These are phyloP conservation scores for Penicillium hesseltinei DNA, from an alignment of 2,329 filamentous ascomycete genomes.

Conservation along the genomic window DNA sequence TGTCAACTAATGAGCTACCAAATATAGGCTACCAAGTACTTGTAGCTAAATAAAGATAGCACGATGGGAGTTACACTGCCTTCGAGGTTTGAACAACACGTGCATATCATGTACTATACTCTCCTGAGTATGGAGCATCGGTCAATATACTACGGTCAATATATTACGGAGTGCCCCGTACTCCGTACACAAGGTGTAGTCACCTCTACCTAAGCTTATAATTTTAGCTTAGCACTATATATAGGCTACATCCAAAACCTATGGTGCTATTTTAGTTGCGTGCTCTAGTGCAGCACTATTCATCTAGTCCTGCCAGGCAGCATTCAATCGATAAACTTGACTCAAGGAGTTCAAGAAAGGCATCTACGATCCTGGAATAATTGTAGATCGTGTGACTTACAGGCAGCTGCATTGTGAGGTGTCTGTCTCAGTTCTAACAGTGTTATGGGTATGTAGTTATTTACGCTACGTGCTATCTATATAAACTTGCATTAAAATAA, in stretches of 20 bases:
- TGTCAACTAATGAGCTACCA: not conserved
- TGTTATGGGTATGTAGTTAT: not conserved
- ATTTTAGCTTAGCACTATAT: not conserved
- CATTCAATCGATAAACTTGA: not conserved
- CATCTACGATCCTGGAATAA: not conserved
- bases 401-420: not conserved
- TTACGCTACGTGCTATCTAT: not conserved
- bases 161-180: too few relatives aligned
- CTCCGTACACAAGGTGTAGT: too few relatives aligned
- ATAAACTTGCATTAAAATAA: not conserved
- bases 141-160: not conserved
- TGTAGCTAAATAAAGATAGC: not conserved
- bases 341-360: not conserved
- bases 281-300: not conserved
- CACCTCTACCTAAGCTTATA: not conserved
- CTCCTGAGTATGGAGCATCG: not conserved
- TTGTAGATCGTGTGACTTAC: not conserved
- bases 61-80: not conserved
- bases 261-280: not conserved
- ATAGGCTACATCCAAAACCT: not conserved
- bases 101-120: not conserved
- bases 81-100: not conserved
- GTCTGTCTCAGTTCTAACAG: not conserved
- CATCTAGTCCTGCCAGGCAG: not conserved
- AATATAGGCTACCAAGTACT: not conserved